Conservation (phyloP, 2,329 filamentous ascomycete genomes). For the Hymenoscyphus salicellus region DNA sequence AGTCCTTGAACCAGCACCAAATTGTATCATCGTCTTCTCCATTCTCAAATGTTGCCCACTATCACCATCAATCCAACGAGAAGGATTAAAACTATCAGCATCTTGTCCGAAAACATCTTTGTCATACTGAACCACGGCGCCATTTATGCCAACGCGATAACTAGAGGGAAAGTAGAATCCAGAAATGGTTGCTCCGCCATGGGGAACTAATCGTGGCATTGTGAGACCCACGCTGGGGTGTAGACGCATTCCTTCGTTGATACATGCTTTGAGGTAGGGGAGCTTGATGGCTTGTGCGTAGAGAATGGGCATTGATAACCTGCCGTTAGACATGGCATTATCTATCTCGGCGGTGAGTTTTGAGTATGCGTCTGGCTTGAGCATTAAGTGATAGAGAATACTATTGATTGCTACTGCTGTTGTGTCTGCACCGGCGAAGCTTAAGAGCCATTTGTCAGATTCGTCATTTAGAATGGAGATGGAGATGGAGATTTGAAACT, state of each 20-base stretch:
- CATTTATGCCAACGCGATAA: too few species aligned
- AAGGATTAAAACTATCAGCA: too few species aligned
- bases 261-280: slow-evolving; percentile 13
- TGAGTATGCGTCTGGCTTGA: not conserved
- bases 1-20: too few species aligned
- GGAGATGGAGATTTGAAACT: not conserved
- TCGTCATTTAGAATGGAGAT: not conserved
- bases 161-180: too few species aligned
- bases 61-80: too few species aligned
- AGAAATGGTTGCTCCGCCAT: not conserved
- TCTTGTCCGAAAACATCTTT: too few species aligned
- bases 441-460: not conserved
- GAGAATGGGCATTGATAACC: too few species aligned
- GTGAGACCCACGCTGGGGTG: slow-evolving; percentile 6
- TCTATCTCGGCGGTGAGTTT: not conserved
- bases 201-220: slow-evolving; percentile 9
- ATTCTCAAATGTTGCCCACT: too few species aligned
- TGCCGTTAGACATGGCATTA: not conserved
- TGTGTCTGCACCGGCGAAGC: not conserved
- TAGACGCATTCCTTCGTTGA: slow-evolving; percentile 13
- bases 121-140: too few species aligned
- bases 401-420: not conserved
- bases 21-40: too few species aligned
- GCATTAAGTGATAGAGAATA: not conserved
- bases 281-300: slow-evolving; percentile 3